phyloP scores from a whole-genome alignment of 2,329 filamentous ascomycete species.

The Torrubiella hemipterigena region DNA sequence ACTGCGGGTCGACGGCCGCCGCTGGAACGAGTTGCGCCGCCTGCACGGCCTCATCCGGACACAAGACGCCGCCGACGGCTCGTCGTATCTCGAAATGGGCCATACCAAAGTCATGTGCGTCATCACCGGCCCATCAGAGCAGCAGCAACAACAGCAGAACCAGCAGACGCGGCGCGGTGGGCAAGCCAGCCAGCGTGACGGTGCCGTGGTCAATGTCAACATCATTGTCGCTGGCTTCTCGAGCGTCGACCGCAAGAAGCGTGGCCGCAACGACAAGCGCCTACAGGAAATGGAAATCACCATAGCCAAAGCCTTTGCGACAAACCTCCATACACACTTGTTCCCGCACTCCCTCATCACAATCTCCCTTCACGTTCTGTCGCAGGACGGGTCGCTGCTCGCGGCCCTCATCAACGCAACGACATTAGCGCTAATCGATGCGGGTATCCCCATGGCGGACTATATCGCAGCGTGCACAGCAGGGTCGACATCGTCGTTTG shows the following conservation, averaged over 20 bases:
- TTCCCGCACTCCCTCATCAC: conserved; percentile 81
- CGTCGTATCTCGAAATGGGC: conserved; percentile 89
- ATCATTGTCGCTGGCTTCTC: conserved; percentile 82
- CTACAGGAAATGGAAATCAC: conserved; percentile 71
- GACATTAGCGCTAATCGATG: conserved; percentile 85
- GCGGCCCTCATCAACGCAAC: conserved; percentile 84
- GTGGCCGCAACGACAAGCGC: conserved; percentile 65
- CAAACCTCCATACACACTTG: conserved; percentile 71
- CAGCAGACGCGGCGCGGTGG: conserved; percentile 15
- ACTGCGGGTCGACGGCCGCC: conserved; percentile 68
- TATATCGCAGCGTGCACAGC: conserved; percentile 84
- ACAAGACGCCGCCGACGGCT: conserved; percentile 85
- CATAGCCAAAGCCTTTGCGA: conserved; percentile 63
- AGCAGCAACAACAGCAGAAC: conserved; percentile 18
- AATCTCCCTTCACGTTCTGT: conserved; percentile 76
- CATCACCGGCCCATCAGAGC: conserved; percentile 73
- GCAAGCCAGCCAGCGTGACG: conserved; percentile 32
- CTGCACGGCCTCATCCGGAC: conserved; percentile 84
- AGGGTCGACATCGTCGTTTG: conserved; percentile 60
- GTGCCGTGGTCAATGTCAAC: conserved; percentile 59
- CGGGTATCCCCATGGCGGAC: conserved; percentile 88
- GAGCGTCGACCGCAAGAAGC: conserved; percentile 71
- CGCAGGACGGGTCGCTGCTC: conserved; percentile 80
- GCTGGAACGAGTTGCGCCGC: conserved; percentile 94
- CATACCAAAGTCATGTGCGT: conserved; percentile 96